Conservation (phyloP, 2,329 filamentous ascomycete species). For the Epichloe bromicola region DNA sequence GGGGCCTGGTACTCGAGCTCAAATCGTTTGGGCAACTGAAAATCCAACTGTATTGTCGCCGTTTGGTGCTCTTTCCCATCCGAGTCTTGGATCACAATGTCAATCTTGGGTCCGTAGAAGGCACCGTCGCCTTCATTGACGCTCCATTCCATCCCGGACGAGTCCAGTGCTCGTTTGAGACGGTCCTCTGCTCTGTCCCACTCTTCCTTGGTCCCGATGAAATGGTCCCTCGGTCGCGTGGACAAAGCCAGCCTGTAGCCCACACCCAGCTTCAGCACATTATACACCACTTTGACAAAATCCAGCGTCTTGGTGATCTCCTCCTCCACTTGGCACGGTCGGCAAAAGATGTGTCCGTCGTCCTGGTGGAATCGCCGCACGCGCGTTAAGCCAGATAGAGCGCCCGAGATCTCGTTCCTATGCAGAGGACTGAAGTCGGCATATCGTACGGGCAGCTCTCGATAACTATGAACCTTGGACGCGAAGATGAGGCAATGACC, state of each 20-base stretch:
- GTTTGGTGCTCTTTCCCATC: slow-evolving; percentile 81
- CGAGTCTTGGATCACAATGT: slow-evolving; percentile 68
- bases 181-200: slow-evolving; percentile 35
- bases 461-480: slow-evolving; percentile 59
- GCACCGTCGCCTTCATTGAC: slow-evolving; percentile 74
- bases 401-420: slow-evolving; percentile 72
- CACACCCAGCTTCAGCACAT: slow-evolving; percentile 50
- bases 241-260: slow-evolving; percentile 67
- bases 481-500: slow-evolving; percentile 79
- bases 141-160: slow-evolving; percentile 60
- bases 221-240: slow-evolving; percentile 63
- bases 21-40: slow-evolving; percentile 77
- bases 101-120: slow-evolving; percentile 88
- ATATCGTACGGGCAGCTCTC: slow-evolving; percentile 70
- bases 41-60: slow-evolving; percentile 80
- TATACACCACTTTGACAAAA: slow-evolving; percentile 62
- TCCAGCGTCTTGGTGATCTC: slow-evolving; percentile 64
- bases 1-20: slow-evolving; percentile 61
- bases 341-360: slow-evolving; percentile 83
- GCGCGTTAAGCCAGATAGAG: slow-evolving; percentile 68
- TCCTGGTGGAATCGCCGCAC: slow-evolving; percentile 84
- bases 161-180: slow-evolving; percentile 33
- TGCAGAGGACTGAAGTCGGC: slow-evolving; percentile 83
- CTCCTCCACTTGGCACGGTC: slow-evolving; percentile 57
- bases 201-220: slow-evolving; percentile 60